A percentile compares a stretch with the other conserved stretches of the same genome.
These are phyloP conservation scores for Picea mariana DNA, from an alignment of 83 land plant genomes.

Conservation along the genomic window DNA sequence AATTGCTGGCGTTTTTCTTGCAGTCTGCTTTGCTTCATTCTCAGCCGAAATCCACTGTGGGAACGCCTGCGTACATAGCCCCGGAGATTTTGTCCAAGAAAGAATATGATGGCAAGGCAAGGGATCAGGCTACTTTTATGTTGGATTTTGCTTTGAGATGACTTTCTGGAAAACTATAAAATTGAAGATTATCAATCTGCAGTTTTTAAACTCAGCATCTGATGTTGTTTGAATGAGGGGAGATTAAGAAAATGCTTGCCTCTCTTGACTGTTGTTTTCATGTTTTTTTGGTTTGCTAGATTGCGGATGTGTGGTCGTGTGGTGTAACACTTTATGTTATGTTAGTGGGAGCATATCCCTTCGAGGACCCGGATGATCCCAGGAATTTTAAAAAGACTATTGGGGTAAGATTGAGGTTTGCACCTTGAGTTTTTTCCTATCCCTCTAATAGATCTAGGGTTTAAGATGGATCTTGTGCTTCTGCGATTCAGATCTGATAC, in stretches of 20 bases:
- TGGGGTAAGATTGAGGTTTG: slow-evolving; percentile 18
- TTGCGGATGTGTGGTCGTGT: slow-evolving; percentile 44
- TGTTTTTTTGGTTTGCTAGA: slow-evolving; percentile 13
- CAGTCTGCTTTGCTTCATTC: slow-evolving; percentile 25
- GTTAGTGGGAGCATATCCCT: slow-evolving; percentile 36
- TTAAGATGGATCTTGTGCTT: not conserved
- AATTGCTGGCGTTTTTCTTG: not conserved
- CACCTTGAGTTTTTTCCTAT: not conserved
- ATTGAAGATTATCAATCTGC: not conserved
- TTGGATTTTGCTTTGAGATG: not conserved
- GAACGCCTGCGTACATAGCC: slow-evolving; percentile 27
- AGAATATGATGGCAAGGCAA: slow-evolving; percentile 35
- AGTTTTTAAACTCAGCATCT: not conserved
- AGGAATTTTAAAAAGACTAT: slow-evolving; percentile 33
- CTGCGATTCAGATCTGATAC: not conserved
- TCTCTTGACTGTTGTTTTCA: not conserved
- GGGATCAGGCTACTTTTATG: not conserved
- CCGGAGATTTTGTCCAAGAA: slow-evolving; percentile 29
- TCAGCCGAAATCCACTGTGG: slow-evolving; percentile 36
- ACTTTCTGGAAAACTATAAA: not conserved
- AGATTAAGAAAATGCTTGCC: no score
- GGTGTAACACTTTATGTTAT: slow-evolving; percentile 38
- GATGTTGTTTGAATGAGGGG: no score
- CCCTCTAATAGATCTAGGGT: no score
- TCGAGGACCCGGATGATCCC: slow-evolving; percentile 36